Base-by-base conservation (phyloP, 768 basidiomycete species). In the Hypholoma fasciculare region DNA sequence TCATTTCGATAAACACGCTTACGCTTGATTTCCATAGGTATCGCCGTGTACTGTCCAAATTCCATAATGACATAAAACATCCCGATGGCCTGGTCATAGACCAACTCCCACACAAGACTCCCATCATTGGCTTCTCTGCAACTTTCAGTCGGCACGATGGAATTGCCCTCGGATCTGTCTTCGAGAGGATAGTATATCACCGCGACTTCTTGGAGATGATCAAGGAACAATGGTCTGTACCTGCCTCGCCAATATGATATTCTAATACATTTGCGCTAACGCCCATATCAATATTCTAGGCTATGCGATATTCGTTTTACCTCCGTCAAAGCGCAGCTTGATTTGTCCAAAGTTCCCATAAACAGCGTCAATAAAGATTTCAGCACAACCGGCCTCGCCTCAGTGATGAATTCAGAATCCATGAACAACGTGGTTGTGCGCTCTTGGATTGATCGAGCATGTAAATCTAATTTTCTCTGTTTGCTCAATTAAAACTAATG, bases 91-190 rank as follows among this genome's bases (percentile, higher is more conserved):
- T 78, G 52, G 53, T 67, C n/a, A 69, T 76, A 44, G 44, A 76
- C 23, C 57, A 56, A 44, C 69, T 75, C 39, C 68, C 70, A 12
- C 77, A 85, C 65, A 74, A 75, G 43, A 83, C 96, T 26, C 94
- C 96, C 2, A 86, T 97, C 51, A 80, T 98, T 46, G 96, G 96
- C 0, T 97, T 98, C 69, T 94, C 94, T 54, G 96, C 96, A 1
- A 98, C 96, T 0, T 97, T 97, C 75, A 88, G 86, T 62, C 82
- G 96, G 27, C 92, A 96, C 62, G 96, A 98, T 63, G 91, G 94
- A 4, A 77, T 96, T 2, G 92, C 94, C 1, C 82, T 98, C 3
- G 88, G 92, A 6, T 87, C 89, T 2, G 88, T 97, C 1, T 98
- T 96, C 65, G 85, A 97, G 66, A 79, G 81, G 49, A 95, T 98